A percentile compares a stretch with the other conserved stretches of the same genome.
phyloP scores from a whole-genome alignment of 306 rosid genomes.

The Vigna unguiculata region DNA sequence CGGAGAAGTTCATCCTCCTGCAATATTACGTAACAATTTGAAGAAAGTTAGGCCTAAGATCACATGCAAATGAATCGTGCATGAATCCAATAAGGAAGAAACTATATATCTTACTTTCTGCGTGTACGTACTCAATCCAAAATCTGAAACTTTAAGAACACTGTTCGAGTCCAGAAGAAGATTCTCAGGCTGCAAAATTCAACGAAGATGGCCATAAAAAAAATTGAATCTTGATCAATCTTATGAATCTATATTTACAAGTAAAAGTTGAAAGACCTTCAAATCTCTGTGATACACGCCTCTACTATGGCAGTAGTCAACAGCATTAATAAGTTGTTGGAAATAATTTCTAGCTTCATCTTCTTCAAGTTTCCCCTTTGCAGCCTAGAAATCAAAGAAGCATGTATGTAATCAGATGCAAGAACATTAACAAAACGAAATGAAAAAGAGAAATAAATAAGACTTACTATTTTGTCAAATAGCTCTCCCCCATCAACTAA shows the following conservation, averaged over 20 bases:
- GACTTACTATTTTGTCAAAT: conserved; percentile 89
- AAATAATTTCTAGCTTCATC: conserved; percentile 89
- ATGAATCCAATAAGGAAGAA: background rate
- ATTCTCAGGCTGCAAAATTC: conserved; percentile 88
- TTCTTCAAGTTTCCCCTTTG: conserved; percentile 80
- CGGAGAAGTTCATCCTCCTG: conserved; percentile 94
- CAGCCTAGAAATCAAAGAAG: conserved; percentile 63
- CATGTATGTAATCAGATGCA: conserved; percentile 17
- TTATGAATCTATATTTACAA: conserved; percentile 16
- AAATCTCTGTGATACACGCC: conserved; percentile 96
- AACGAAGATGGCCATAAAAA: conserved; percentile 26
- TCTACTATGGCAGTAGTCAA: conserved; percentile 97
- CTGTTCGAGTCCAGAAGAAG: conserved; percentile 80
- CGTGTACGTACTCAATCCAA: conserved; percentile 84
- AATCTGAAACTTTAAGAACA: conserved; percentile 92
- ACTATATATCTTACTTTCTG: conserved; percentile 71
- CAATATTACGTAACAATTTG: conserved; percentile 32
- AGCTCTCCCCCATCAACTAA: conserved; percentile 86
- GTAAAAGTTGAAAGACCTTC: conserved; percentile 67
- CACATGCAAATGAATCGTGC: conserved; percentile 1
- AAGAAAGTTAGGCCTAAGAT: background rate
- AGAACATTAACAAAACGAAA: background rate
- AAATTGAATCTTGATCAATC: background rate
- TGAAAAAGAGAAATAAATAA: background rate
- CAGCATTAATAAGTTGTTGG: conserved; percentile 91